A percentile compares a stretch with the other conserved stretches of the same genome.
These are phyloP conservation scores for Cercospora zeae-maydis DNA, from an alignment of 2,329 filamentous ascomycete genomes.

Conservation along the genomic window DNA sequence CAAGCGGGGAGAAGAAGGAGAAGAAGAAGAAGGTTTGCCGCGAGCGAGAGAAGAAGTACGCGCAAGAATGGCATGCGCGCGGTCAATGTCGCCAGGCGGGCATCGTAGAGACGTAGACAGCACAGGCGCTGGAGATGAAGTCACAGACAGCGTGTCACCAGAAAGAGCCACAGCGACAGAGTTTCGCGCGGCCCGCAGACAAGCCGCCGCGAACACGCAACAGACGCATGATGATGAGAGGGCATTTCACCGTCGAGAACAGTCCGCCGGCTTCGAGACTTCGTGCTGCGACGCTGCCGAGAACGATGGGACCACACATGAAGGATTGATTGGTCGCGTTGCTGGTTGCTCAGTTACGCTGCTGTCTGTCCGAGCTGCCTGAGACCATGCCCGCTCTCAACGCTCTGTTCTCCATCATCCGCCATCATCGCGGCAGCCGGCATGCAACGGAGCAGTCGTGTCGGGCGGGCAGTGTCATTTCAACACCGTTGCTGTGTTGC, in stretches of 20 bases:
- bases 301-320: background rate
- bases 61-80: background rate
- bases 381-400: background rate
- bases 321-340: too few relatives aligned
- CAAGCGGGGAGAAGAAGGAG: background rate
- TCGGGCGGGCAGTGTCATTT: background rate
- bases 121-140: constrained; percentile 3
- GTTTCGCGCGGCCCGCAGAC: constrained; percentile 3
- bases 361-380: background rate
- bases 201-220: background rate
- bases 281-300: background rate
- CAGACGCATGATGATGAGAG: constrained; percentile 1
- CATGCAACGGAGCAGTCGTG: background rate
- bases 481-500: background rate
- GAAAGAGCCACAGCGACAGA: background rate
- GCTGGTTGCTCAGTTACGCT: background rate
- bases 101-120: background rate
- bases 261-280: background rate
- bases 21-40: constrained; percentile 1
- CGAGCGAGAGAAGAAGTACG: constrained; percentile 8
- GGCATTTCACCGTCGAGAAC: background rate
- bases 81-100: background rate
- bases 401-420: background rate
- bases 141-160: constrained; percentile 1
- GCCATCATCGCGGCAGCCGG: background rate